Evolutionary conservation across 306 rosid genomes (phyloP).

Genomic region (Cucurbita argyrosperma): DNA sequence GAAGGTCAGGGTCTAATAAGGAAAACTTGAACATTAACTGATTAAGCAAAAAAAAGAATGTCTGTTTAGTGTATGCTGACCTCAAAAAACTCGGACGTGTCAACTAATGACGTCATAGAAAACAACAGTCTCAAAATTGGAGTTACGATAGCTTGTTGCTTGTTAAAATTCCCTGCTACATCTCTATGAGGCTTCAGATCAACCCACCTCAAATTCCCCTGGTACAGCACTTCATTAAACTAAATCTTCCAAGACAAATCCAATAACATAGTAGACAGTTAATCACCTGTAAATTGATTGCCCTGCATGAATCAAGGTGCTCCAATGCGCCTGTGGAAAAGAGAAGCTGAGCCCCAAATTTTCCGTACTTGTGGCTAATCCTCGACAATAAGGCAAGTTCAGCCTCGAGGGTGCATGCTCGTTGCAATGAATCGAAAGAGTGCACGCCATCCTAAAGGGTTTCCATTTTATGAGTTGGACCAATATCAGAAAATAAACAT

Average conservation of each 20-base stretch:
- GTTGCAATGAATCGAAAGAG: constrained; percentile 66
- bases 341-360: constrained; percentile 82
- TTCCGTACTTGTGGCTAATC: constrained; percentile 78
- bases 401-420: constrained; percentile 77
- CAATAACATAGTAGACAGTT: background rate
- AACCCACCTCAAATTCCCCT: constrained; percentile 72
- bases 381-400: constrained; percentile 71
- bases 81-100: constrained; percentile 76
- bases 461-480: background rate
- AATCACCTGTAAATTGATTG: constrained; percentile 44
- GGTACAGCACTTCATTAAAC: constrained; percentile 4
- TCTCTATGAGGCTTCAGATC: constrained; percentile 46
- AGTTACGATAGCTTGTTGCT: constrained; percentile 49
- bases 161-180: constrained; percentile 50
- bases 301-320: constrained; percentile 72
- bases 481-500: background rate
- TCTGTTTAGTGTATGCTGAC: constrained; percentile 26
- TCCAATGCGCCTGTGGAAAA: constrained; percentile 75
- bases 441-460: constrained; percentile 55
- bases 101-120: constrained; percentile 71
- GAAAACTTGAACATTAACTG: background rate
- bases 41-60: background rate
- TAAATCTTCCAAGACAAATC: no score
- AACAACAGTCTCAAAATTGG: constrained; percentile 72
- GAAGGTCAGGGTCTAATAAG: background rate